A percentile compares a stretch with the other conserved stretches of the same genome.
phyloP scores from a whole-genome alignment of 176 grass and related monocot genomes.

The Juncus inflexus region DNA sequence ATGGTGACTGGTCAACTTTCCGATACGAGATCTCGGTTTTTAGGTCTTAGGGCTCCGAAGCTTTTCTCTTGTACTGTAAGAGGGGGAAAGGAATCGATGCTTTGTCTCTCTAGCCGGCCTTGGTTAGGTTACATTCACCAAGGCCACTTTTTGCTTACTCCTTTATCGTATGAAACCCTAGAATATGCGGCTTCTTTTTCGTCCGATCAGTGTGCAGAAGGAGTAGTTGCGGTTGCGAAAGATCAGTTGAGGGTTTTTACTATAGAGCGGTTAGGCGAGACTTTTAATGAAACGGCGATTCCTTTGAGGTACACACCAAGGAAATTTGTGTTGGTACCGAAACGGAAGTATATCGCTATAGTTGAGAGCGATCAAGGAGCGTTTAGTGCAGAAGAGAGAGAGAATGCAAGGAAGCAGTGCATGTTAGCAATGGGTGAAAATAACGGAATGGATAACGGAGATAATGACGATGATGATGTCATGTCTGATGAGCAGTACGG shows the following conservation, averaged over 20 bases:
- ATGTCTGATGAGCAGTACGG: slow-evolving; percentile 94
- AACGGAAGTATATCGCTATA: slow-evolving; percentile 75
- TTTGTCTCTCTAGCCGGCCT: slow-evolving; percentile 90
- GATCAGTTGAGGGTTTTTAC: slow-evolving; percentile 93
- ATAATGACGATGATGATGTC: slow-evolving; percentile 48
- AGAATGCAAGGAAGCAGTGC: slow-evolving; percentile 83
- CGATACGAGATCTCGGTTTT: slow-evolving; percentile 82
- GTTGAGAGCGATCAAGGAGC: slow-evolving; percentile 93
- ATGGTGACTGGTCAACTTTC: slow-evolving; percentile 97
- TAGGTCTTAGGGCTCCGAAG: slow-evolving; percentile 85
- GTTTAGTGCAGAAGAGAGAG: slow-evolving; percentile 86
- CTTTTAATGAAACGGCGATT: slow-evolving; percentile 92
- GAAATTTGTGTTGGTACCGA: slow-evolving; percentile 87
- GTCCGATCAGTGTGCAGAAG: slow-evolving; percentile 97
- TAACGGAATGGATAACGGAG: slow-evolving; percentile 59
- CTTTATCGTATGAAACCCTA: slow-evolving; percentile 84
- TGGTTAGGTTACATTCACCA: slow-evolving; percentile 98
- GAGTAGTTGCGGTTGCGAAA: slow-evolving; percentile 91
- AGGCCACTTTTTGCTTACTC: slow-evolving; percentile 93
- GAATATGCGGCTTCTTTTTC: slow-evolving; percentile 94
- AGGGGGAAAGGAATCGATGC: slow-evolving; percentile 82
- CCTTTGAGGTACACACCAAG: slow-evolving; percentile 88
- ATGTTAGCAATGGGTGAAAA: slow-evolving; percentile 78
- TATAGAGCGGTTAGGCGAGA: slow-evolving; percentile 81
- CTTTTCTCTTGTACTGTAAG: slow-evolving; percentile 79